Evolutionary conservation across 2,329 filamentous ascomycete species (phyloP).

Genomic region (Eutypa lata): DNA sequence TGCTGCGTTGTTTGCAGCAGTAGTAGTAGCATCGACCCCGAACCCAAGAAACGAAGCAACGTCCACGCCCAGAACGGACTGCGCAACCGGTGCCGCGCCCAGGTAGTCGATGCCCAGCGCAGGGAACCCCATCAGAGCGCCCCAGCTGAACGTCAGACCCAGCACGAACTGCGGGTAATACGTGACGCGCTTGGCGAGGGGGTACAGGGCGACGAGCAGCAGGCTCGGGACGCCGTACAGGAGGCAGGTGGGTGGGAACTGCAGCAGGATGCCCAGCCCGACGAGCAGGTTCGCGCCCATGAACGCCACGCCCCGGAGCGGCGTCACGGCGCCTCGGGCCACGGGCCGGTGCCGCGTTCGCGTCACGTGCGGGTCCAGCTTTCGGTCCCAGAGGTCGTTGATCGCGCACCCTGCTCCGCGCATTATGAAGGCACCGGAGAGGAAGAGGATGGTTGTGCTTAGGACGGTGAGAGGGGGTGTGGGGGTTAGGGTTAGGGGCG

Average conservation of each 20-base stretch:
- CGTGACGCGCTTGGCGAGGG: constrained; percentile 80
- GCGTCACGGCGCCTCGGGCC: constrained; percentile 72
- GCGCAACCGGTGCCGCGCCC: background rate
- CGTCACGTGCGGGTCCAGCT: constrained; percentile 76
- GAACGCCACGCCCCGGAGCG: constrained; percentile 68
- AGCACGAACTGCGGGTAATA: constrained; percentile 84
- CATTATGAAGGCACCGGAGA: constrained; percentile 77
- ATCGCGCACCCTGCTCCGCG: constrained; percentile 84
- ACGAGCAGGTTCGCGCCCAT: constrained; percentile 71
- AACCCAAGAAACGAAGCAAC: background rate
- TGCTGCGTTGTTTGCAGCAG: constrained; percentile 48
- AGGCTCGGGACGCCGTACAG: constrained; percentile 76
- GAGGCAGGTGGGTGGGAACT: constrained; percentile 71
- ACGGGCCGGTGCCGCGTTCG: constrained; percentile 78
- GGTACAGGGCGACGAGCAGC: constrained; percentile 70
- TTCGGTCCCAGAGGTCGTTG: constrained; percentile 87
- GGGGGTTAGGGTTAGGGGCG: constrained; percentile 63
- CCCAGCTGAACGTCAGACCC: constrained; percentile 85
- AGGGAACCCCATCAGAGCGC: constrained; percentile 83
- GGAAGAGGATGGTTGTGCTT: constrained; percentile 67
- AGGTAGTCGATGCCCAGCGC: constrained; percentile 77
- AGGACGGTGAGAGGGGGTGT: constrained; percentile 58
- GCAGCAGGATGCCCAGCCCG: constrained; percentile 70
- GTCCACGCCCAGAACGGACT: background rate
- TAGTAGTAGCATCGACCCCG: background rate